A percentile compares a stretch with the other conserved stretches of the same genome.
phyloP scores from a whole-genome alignment of 148 eudicot species.

The Diospyros lotus region DNA sequence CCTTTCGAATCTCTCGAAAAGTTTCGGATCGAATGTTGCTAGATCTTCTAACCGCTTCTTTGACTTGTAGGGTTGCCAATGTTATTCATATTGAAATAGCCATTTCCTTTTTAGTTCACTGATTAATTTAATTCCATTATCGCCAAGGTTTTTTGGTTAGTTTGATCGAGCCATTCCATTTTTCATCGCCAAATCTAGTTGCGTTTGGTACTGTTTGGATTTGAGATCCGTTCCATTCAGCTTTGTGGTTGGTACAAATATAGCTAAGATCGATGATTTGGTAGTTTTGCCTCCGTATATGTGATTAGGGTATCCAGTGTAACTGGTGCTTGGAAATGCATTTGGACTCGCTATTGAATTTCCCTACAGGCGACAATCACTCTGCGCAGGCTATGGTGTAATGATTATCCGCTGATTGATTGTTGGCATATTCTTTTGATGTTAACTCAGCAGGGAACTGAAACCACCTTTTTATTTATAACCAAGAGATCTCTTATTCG shows the following conservation, averaged over 20 bases:
- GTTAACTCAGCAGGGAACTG: neutral
- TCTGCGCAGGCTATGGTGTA: neutral
- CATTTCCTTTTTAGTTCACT: too few relatives aligned
- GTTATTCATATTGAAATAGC: too few relatives aligned
- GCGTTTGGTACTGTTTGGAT: too few relatives aligned
- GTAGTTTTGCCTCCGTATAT: neutral
- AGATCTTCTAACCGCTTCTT: neutral
- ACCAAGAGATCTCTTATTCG: neutral
- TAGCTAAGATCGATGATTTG: neutral
- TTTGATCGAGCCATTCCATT: too few relatives aligned
- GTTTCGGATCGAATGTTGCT: neutral
- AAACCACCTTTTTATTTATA: neutral
- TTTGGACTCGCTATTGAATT: neutral
- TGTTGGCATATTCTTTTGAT: too few relatives aligned
- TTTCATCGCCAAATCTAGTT: neutral
- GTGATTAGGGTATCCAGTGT: neutral
- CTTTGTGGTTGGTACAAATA: neutral
- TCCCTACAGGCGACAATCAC: neutral
- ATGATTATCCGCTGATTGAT: neutral
- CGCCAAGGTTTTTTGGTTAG: conserved; percentile 15
- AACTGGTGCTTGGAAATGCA: too few relatives aligned
- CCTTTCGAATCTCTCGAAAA: neutral
- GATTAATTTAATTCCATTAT: too few relatives aligned
- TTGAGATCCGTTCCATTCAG: too few relatives aligned
- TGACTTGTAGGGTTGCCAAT: neutral